These are phyloP conservation scores for Helenozyma baotianmanensis DNA, from an alignment of 805 yeast genomes.

Conservation along the genomic window DNA sequence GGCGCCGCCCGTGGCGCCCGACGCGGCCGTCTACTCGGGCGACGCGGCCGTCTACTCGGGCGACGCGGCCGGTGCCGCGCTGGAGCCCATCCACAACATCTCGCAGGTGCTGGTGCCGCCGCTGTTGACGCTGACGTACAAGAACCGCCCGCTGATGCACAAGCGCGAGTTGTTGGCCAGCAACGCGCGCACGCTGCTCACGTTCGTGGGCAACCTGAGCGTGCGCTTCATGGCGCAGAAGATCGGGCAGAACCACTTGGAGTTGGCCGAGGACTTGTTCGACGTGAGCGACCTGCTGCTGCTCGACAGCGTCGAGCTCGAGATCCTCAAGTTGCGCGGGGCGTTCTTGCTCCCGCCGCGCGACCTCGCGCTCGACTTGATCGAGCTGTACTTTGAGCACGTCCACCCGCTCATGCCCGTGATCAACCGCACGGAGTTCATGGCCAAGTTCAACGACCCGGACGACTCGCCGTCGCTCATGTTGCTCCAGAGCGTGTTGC, in stretches of 20 bases:
- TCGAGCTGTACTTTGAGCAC: slow-evolving; percentile 56
- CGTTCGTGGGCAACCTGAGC: slow-evolving; percentile 54
- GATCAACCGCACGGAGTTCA: slow-evolving; percentile 56
- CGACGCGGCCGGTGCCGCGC: background rate
- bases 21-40: background rate
- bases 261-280: slow-evolving; percentile 38
- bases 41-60: slow-evolving; percentile 7
- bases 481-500: slow-evolving; percentile 60
- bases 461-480: slow-evolving; percentile 59
- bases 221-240: slow-evolving; percentile 44
- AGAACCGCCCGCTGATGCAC: slow-evolving; percentile 35
- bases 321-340: slow-evolving; percentile 58
- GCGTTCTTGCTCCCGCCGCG: slow-evolving; percentile 66
- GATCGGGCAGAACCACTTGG: slow-evolving; percentile 45
- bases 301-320: slow-evolving; percentile 58
- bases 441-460: slow-evolving; percentile 52
- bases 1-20: background rate
- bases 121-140: slow-evolving; percentile 37
- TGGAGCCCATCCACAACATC: slow-evolving; percentile 41
- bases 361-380: slow-evolving; percentile 54
- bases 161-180: slow-evolving; percentile 25
- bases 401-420: slow-evolving; percentile 70
- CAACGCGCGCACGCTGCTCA: slow-evolving; percentile 25
- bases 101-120: slow-evolving; percentile 41
- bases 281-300: slow-evolving; percentile 27